Percentiles rank a stretch among this genome's conserved stretches.
Evolutionary conservation across 331 rosid genomes (phyloP).

Genomic region (Phaseolus coccineus): DNA sequence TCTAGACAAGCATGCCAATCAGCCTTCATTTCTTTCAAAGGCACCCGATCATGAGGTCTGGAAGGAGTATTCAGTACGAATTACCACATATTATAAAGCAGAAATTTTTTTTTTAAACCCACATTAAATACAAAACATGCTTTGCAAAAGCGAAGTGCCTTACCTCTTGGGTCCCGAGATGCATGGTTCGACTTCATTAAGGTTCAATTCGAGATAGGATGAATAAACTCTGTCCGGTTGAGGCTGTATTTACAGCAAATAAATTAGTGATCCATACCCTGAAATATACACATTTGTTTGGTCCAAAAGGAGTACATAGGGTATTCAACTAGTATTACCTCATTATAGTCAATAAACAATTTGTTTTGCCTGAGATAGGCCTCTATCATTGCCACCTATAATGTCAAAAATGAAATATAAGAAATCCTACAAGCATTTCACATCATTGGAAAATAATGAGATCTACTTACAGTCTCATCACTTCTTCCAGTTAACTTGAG

Average conservation of each 20-base stretch:
- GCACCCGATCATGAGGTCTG: constrained; percentile 93
- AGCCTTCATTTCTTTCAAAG: constrained; percentile 79
- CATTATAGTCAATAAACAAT: constrained; percentile 87
- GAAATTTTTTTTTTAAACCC: neutral
- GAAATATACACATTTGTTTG: constrained; percentile 6
- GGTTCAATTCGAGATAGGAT: constrained; percentile 87
- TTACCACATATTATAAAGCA: neutral
- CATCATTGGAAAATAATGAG: constrained; percentile 34
- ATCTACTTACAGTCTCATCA: constrained; percentile 79
- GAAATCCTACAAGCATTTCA: constrained; percentile 38
- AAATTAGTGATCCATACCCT: constrained; percentile 39
- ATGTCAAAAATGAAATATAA: constrained; percentile 41
- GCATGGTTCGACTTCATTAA: constrained; percentile 83
- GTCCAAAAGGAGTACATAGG: neutral
- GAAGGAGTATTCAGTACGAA: constrained; percentile 32
- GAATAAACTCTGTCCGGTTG: constrained; percentile 91
- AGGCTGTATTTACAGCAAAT: constrained; percentile 62
- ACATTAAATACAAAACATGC: constrained; percentile 13
- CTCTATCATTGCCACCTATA: constrained; percentile 90
- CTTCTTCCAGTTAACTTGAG: constrained; percentile 91
- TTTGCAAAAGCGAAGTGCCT: neutral
- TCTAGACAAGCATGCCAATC: constrained; percentile 95
- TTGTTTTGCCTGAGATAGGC: constrained; percentile 92
- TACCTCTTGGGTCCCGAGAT: constrained; percentile 98
- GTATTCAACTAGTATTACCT: constrained; percentile 57